These are phyloP conservation scores for Teunomyces gatunensis DNA, from an alignment of 805 yeast genomes.

Conservation along the genomic window DNA sequence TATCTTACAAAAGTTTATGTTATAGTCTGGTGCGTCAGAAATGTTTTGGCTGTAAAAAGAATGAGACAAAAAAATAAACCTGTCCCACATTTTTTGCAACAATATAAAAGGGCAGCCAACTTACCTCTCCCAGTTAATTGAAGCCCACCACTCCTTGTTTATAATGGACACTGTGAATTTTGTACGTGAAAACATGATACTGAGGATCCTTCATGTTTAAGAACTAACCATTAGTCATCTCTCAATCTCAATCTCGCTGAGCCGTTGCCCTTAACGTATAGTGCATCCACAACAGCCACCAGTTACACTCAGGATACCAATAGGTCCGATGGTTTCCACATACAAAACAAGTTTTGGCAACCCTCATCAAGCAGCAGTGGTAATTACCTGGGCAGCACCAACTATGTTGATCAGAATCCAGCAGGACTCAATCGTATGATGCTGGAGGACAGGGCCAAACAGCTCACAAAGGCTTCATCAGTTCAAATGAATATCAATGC, in stretches of 20 bases:
- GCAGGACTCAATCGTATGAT: not conserved
- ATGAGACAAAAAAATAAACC: not conserved
- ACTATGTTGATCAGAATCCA: not conserved
- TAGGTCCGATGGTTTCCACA: not conserved
- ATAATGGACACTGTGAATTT: not conserved
- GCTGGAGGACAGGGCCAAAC: not conserved
- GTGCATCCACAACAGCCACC: not conserved
- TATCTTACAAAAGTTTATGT: not conserved
- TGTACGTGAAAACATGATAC: not conserved
- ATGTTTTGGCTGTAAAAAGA: slow-evolving; percentile 3
- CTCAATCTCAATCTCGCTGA: not conserved
- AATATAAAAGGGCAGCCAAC: not conserved
- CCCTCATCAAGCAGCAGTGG: not conserved
- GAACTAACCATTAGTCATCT: not conserved
- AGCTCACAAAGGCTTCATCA: slow-evolving; percentile 6
- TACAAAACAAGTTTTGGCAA: slow-evolving; percentile 1
- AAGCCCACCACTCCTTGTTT: not conserved
- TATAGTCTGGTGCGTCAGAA: not conserved
- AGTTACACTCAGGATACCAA: not conserved
- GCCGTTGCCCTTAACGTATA: not conserved
- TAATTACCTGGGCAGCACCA: not conserved
- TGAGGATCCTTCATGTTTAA: not conserved
- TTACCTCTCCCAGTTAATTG: not conserved
- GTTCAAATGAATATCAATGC: slow-evolving; percentile 27
- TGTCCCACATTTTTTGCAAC: slow-evolving; percentile 1